A percentile compares a stretch with the other conserved stretches of the same genome.
phyloP scores from a whole-genome alignment of 192 early-diverging fungal genomes.

The Podila epigama region DNA sequence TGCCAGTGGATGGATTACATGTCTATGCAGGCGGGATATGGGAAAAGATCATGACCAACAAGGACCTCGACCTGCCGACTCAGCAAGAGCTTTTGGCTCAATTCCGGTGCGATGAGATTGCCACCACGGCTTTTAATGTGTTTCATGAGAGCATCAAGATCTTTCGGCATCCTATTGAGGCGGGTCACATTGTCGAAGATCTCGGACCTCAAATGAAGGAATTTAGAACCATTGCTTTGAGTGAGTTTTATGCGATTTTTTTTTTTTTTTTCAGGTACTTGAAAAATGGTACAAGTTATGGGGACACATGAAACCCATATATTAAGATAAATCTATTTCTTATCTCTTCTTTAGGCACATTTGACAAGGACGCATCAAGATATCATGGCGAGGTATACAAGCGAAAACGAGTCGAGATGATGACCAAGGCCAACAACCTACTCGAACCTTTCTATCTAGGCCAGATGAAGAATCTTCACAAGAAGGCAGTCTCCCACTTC shows the following conservation, averaged over 20 bases:
- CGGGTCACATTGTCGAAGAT: constrained; percentile 74
- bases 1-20: constrained; percentile 97
- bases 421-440: constrained; percentile 75
- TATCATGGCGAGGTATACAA: constrained; percentile 90
- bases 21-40: constrained; percentile 90
- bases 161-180: constrained; percentile 74
- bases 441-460: constrained; percentile 81
- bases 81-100: constrained; percentile 99
- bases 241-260: constrained; percentile 14
- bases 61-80: constrained; percentile 96
- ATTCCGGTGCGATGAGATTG: constrained; percentile 98
- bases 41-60: constrained; percentile 88
- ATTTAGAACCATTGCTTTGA: constrained; percentile 62
- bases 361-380: constrained; percentile 89
- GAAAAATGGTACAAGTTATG: not conserved
- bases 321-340: not conserved
- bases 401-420: constrained; percentile 82
- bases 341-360: constrained; percentile 53
- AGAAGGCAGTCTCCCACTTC: constrained; percentile 72
- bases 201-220: constrained; percentile 72
- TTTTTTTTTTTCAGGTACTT: not conserved
- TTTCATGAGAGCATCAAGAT: constrained; percentile 68
- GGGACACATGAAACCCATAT: not conserved
- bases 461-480: constrained; percentile 89
- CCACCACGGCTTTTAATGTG: constrained; percentile 68